These are phyloP conservation scores for Zea luxurians DNA, from an alignment of 176 grass and related monocot species.

Conservation along the genomic window DNA sequence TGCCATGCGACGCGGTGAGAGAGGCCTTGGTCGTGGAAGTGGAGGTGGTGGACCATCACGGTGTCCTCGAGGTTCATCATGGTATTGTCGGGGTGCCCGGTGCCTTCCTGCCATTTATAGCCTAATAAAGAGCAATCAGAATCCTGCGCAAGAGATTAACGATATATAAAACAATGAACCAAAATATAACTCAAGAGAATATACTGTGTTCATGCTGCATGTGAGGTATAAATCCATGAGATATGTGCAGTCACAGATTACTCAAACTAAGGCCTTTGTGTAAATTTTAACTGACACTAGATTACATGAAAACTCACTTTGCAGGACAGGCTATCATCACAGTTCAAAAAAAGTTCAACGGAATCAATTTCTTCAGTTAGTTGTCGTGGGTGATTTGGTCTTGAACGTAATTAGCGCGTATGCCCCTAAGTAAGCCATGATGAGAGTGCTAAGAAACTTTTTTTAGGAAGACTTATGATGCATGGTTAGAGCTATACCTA, in stretches of 20 bases:
- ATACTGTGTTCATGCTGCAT: not conserved
- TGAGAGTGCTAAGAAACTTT: no score
- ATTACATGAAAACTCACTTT: conserved; percentile 20
- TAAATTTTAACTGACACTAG: not conserved
- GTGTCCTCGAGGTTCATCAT: conserved; percentile 40
- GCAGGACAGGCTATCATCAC: conserved; percentile 6
- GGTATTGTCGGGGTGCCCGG: conserved; percentile 34
- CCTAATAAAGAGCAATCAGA: conserved; percentile 39
- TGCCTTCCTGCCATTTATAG: conserved; percentile 62
- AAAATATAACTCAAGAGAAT: not conserved
- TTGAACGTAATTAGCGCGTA: no score
- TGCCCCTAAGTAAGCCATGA: no score
- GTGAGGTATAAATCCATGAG: not conserved
- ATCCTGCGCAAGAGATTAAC: not conserved
- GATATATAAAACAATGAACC: not conserved
- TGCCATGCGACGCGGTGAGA: conserved; percentile 47
- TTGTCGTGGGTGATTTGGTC: not conserved
- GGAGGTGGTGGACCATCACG: conserved; percentile 46
- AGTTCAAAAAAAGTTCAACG: not conserved
- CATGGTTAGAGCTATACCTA: no score
- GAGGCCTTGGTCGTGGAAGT: conserved; percentile 31
- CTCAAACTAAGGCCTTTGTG: not conserved
- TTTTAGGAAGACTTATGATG: no score
- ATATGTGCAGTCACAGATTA: not conserved
- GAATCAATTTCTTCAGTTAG: not conserved